Conservation (phyloP, 2,329 filamentous ascomycete genomes). For the Hymenoscyphus repandus region DNA sequence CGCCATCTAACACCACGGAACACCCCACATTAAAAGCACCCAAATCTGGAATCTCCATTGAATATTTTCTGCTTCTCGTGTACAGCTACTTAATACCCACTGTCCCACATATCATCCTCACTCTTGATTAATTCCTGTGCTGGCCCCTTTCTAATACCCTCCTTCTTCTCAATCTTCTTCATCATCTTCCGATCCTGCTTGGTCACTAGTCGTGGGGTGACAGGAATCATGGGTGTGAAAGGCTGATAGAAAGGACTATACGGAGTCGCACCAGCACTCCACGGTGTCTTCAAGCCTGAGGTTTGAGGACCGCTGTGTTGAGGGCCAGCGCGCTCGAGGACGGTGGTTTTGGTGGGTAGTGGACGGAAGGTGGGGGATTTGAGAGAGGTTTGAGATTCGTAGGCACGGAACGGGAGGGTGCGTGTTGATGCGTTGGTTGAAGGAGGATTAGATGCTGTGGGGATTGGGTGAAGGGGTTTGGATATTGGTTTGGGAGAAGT, state of each 20-base stretch:
- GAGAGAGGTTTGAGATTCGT: constrained; percentile 53
- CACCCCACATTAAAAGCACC: background rate
- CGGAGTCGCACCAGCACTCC: constrained; percentile 56
- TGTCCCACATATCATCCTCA: constrained; percentile 58
- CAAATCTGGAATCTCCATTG: background rate
- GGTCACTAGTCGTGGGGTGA: constrained; percentile 71
- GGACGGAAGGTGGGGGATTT: constrained; percentile 42
- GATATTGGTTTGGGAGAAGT: constrained; percentile 5
- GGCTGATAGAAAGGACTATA: constrained; percentile 73
- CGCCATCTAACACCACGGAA: no score
- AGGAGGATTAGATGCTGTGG: constrained; percentile 12
- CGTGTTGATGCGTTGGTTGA: constrained; percentile 29
- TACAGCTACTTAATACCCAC: constrained; percentile 22
- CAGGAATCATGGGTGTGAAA: constrained; percentile 67
- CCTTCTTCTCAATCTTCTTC: constrained; percentile 59
- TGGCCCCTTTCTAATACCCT: constrained; percentile 34
- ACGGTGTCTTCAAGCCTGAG: constrained; percentile 57
- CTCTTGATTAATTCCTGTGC: constrained; percentile 57
- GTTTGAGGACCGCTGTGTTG: constrained; percentile 45
- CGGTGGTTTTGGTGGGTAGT: constrained; percentile 54
- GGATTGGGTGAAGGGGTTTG: constrained; percentile 5
- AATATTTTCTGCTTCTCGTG: background rate
- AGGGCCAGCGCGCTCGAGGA: constrained; percentile 51
- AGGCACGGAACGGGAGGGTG: constrained; percentile 47
- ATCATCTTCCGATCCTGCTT: constrained; percentile 65